Conservation (phyloP, 164 flowering plant genomes). For the Nymphaea colorata region DNA sequence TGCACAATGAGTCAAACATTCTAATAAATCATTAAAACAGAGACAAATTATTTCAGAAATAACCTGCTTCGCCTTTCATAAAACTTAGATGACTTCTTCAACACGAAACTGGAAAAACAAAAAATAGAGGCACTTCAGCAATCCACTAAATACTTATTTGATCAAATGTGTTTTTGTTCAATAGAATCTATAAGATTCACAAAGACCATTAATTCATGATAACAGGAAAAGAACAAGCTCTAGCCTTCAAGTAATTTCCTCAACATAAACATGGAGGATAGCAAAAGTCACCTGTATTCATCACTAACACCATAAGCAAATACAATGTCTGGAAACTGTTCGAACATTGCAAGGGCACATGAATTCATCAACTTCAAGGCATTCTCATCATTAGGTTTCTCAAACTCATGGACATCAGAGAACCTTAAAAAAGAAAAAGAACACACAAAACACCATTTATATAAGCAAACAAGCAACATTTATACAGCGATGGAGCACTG, state of each 20-base stretch:
- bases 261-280: neutral
- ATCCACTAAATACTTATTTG: neutral
- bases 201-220: neutral
- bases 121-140: constrained; percentile 3
- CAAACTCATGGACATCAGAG: constrained; percentile 68
- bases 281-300: constrained; percentile 56
- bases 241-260: neutral
- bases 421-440: constrained; percentile 32
- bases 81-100: constrained; percentile 47
- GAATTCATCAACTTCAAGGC: constrained; percentile 84
- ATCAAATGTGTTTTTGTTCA: neutral
- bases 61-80: constrained; percentile 59
- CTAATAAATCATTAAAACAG: neutral
- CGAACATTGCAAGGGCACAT: constrained; percentile 61
- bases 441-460: neutral
- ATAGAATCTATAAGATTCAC: neutral
- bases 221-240: neutral
- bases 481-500: no score
- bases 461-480: no score
- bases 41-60: constrained; percentile 3
- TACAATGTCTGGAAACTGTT: constrained; percentile 61
- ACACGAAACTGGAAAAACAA: constrained; percentile 51
- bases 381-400: constrained; percentile 76
- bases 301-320: constrained; percentile 86
- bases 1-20: constrained; percentile 1